These are phyloP conservation scores for Cotoneaster glaucophyllus DNA, from an alignment of 306 rosid species.

Conservation along the genomic window DNA sequence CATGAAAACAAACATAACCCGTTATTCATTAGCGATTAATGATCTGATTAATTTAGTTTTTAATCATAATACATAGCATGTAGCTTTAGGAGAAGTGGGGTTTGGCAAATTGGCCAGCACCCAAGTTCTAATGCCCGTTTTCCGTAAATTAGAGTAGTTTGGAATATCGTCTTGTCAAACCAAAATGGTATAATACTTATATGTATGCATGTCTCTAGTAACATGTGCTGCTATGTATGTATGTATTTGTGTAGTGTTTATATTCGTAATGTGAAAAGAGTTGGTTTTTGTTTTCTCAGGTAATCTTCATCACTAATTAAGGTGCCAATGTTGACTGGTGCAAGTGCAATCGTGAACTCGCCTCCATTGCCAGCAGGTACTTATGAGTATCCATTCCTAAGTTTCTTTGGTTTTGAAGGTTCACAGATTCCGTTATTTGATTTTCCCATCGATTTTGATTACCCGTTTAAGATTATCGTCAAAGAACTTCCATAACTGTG, in stretches of 20 bases:
- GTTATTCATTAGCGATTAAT: neutral
- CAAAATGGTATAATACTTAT: too few species aligned
- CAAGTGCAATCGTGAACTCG: conserved; percentile 24
- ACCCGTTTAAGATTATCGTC: neutral
- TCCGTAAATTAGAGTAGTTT: too few species aligned
- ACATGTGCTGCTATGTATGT: neutral
- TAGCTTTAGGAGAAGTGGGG: neutral
- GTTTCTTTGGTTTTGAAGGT: neutral
- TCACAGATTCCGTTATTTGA: neutral
- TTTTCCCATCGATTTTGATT: neutral
- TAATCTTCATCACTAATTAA: conserved; percentile 1
- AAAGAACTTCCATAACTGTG: neutral
- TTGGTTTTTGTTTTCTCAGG: neutral
- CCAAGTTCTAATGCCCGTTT: too few species aligned
- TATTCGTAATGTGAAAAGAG: neutral
- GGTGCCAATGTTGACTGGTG: conserved; percentile 29
- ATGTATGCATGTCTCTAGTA: too few species aligned
- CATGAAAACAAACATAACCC: neutral
- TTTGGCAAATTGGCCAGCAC: neutral
- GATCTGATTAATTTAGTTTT: neutral
- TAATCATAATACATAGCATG: neutral
- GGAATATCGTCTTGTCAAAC: too few species aligned
- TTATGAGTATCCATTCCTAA: neutral
- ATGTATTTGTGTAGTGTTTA: neutral
- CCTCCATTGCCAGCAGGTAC: conserved; percentile 47